A percentile compares a stretch with the other conserved stretches of the same genome.
These are phyloP conservation scores for Biscogniauxia sp. DNA, from an alignment of 2,329 filamentous ascomycete genomes.

Conservation along the genomic window DNA sequence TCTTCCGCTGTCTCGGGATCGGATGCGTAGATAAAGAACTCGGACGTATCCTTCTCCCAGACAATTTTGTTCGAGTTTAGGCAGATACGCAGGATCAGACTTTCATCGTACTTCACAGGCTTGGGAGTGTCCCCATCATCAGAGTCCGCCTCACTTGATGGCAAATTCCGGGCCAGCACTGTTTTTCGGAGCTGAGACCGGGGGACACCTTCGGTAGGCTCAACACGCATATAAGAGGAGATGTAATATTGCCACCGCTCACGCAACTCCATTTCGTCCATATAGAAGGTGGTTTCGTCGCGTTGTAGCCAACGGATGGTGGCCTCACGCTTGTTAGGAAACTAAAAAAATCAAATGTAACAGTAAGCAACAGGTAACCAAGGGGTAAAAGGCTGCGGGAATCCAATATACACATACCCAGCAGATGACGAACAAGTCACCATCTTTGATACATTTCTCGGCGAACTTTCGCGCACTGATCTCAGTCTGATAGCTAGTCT, in stretches of 20 bases:
- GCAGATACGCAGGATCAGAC: constrained; percentile 70
- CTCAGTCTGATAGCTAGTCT: constrained; percentile 86
- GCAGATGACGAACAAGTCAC: constrained; percentile 84
- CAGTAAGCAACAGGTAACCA: constrained; percentile 31
- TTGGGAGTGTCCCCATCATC: constrained; percentile 63
- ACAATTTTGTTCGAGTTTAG: constrained; percentile 76
- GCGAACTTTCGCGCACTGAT: constrained; percentile 88
- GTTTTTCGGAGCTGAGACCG: constrained; percentile 64
- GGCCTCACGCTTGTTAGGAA: constrained; percentile 65
- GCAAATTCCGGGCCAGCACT: constrained; percentile 70
- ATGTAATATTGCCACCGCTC: constrained; percentile 95
- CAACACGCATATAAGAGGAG: constrained; percentile 82
- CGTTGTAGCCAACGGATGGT: constrained; percentile 69
- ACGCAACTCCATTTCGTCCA: constrained; percentile 80
- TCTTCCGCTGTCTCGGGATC: constrained; percentile 67
- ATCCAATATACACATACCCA: constrained; percentile 65
- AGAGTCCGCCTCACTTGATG: constrained; percentile 58
- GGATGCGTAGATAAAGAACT: constrained; percentile 71
- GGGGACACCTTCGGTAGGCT: constrained; percentile 79
- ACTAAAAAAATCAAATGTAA: constrained; percentile 49
- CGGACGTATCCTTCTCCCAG: constrained; percentile 68
- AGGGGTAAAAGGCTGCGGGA: background rate
- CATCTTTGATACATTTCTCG: constrained; percentile 89
- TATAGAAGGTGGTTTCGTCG: constrained; percentile 76
- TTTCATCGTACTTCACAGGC: constrained; percentile 62